Percentiles rank a stretch among this genome's conserved stretches.
Conservation (phyloP, 176 grass and related monocot species). For the Eleusine coracana region DNA sequence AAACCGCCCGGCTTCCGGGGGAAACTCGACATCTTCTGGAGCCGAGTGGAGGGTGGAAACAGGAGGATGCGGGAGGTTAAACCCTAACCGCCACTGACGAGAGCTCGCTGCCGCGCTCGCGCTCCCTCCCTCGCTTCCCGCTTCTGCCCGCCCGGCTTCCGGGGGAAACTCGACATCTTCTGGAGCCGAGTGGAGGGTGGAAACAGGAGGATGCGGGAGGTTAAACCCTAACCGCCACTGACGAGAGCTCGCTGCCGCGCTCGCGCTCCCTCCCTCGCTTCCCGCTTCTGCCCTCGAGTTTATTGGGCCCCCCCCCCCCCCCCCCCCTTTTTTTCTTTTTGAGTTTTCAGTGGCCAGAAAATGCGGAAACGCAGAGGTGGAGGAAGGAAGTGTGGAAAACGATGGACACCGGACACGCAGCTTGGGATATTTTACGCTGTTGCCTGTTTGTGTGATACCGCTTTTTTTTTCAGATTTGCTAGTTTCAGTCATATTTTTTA, state of each 20-base stretch:
- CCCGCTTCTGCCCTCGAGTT: background rate
- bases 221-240: conserved; percentile 64
- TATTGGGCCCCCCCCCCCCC: too few relatives aligned
- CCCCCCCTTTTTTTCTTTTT: background rate
- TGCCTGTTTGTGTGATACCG: too few relatives aligned
- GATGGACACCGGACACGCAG: too few relatives aligned
- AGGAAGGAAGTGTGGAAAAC: too few relatives aligned
- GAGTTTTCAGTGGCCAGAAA: background rate
- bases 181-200: background rate
- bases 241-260: background rate
- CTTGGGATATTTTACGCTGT: too few relatives aligned
- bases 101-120: background rate
- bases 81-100: conserved; percentile 62
- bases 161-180: background rate
- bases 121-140: conserved; percentile 21
- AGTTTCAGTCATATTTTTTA: too few relatives aligned
- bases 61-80: conserved; percentile 20
- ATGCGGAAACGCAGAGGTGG: too few relatives aligned
- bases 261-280: conserved; percentile 18
- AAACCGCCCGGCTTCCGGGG: background rate
- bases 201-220: background rate
- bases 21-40: background rate
- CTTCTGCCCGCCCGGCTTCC: conserved; percentile 15
- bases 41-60: background rate
- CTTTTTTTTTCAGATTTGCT: too few relatives aligned